Percentiles rank a stretch among this genome's conserved stretches.
These are phyloP conservation scores for Globisporangium orthogonon DNA, from an alignment of 352 stramenopile species.

Conservation along the genomic window DNA sequence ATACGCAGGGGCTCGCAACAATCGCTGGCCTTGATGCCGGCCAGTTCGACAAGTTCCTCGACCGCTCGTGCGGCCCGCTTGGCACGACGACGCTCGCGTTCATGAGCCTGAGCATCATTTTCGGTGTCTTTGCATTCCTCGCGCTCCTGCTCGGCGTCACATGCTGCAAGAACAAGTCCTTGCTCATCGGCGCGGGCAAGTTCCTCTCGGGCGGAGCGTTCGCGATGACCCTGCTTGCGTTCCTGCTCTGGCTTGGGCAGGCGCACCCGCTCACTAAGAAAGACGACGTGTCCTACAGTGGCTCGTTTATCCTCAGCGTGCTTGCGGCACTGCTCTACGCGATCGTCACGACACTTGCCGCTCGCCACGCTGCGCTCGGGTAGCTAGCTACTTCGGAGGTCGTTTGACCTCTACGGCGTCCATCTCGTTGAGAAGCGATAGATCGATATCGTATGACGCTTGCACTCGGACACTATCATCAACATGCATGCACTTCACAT, in stretches of 20 bases:
- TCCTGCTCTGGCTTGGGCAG: constrained; percentile 56
- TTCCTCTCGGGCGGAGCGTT: constrained; percentile 34
- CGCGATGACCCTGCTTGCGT: constrained; percentile 41
- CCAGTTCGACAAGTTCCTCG: constrained; percentile 55
- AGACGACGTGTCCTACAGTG: constrained; percentile 50
- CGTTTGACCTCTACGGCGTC: too few species aligned
- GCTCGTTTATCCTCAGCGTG: constrained; percentile 49
- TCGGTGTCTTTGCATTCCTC: constrained; percentile 40
- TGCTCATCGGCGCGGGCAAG: constrained; percentile 44
- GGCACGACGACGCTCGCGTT: constrained; percentile 41
- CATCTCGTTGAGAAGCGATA: too few species aligned
- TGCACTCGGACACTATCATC: too few species aligned
- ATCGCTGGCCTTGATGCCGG: constrained; percentile 37
- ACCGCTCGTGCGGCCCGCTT: constrained; percentile 46
- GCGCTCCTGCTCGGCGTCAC: constrained; percentile 50
- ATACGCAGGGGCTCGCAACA: constrained; percentile 25
- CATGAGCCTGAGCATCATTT: constrained; percentile 29
- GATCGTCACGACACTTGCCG: constrained; percentile 23
- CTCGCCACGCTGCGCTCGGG: constrained; percentile 18
- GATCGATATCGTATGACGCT: too few species aligned
- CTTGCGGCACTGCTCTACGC: constrained; percentile 43
- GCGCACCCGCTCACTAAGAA: constrained; percentile 39
- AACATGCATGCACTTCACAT: too few species aligned
- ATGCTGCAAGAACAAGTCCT: constrained; percentile 66
- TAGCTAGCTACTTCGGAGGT: not conserved